Conservation (phyloP, 305 asterid genomes). For the Nicotiana rustica region DNA sequence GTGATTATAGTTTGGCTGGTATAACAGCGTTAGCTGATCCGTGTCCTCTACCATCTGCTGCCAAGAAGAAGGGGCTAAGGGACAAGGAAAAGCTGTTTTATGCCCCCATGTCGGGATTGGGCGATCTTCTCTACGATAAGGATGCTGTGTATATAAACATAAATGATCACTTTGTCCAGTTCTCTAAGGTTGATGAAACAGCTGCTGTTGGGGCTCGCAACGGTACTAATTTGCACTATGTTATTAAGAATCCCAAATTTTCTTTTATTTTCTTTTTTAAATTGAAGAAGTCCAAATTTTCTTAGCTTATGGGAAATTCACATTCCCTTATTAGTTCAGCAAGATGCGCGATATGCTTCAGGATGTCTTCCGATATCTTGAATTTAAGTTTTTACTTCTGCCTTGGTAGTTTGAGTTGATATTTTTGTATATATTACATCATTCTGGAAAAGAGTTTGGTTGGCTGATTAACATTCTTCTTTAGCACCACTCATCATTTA, state of each 20-base stretch:
- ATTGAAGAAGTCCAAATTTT: background rate
- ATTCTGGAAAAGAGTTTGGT: background rate
- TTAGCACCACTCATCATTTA: background rate
- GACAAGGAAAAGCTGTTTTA: slow-evolving; percentile 96
- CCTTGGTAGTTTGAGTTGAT: background rate
- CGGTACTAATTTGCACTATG: slow-evolving; percentile 49
- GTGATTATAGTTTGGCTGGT: slow-evolving; percentile 79
- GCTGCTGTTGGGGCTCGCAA: slow-evolving; percentile 49
- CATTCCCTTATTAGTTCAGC: background rate
- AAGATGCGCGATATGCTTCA: slow-evolving; percentile 2
- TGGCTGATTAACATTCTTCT: background rate
- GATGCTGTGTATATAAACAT: slow-evolving; percentile 97
- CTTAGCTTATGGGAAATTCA: slow-evolving; percentile 14
- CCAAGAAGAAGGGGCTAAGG: slow-evolving; percentile 95
- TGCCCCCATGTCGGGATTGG: slow-evolving; percentile 99
- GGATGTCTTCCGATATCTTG: background rate
- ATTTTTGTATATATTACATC: background rate
- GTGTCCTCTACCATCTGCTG: slow-evolving; percentile 96
- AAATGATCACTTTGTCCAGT: slow-evolving; percentile 91
- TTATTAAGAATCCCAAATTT: background rate
- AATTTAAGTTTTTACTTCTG: slow-evolving; percentile 1
- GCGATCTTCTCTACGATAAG: slow-evolving; percentile 95
- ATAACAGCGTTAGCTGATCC: slow-evolving; percentile 83
- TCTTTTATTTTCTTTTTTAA: background rate
- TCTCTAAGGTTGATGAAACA: slow-evolving; percentile 68